Base-by-base conservation (phyloP, 2,329 filamentous ascomycete species). In the Zymoseptoria pseudotritici region DNA sequence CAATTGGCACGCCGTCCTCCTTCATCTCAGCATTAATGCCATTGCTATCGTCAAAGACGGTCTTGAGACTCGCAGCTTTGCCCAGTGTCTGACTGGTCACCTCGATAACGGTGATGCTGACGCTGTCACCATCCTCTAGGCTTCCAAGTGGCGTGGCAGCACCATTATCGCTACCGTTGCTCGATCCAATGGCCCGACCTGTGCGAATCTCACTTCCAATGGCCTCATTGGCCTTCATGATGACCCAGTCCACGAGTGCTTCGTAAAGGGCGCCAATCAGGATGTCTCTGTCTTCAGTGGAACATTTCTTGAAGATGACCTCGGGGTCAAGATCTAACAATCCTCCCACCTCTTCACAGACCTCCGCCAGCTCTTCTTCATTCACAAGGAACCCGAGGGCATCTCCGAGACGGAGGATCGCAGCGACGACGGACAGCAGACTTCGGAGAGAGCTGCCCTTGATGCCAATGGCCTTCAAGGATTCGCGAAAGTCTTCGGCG, bases 21-120 rank as follows among this genome's bases (percentile, higher is more conserved):
- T 93, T 96, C 92, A 99, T 97, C 78, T 99, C 94, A 0, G 88
- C 83, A 68, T 97, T 97, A 77, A 99, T 97, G 56, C 94, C 94
- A 20, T 87, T 80, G n/a, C 81, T 84, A 68, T 97, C 94, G 66
- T 99, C 93, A 68, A 99, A 99, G 42, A 97, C 85, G 13, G 90
- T 90, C 49, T 91, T 89, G 78, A 99, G 85, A 11, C 90, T 86
- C n/a, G 95, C 76, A 0, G 93, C 94, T 75, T 94, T 97, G 60
- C 89, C 91, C 0, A 99, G 80, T 1, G 83, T 81, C 29, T 90
- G 86, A 63, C 87, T 84, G 0, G 94, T 91, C 8, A 97, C 82
- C 66, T 97, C 94, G 5, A 99, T 78, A 8, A 99, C 81, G 0
- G 91, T 95, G 62, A 99, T 86, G 72, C 86, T 90, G 46, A 97